phyloP scores from a whole-genome alignment of 768 basidiomycete genomes.

The Rhodotorula babjevae region DNA sequence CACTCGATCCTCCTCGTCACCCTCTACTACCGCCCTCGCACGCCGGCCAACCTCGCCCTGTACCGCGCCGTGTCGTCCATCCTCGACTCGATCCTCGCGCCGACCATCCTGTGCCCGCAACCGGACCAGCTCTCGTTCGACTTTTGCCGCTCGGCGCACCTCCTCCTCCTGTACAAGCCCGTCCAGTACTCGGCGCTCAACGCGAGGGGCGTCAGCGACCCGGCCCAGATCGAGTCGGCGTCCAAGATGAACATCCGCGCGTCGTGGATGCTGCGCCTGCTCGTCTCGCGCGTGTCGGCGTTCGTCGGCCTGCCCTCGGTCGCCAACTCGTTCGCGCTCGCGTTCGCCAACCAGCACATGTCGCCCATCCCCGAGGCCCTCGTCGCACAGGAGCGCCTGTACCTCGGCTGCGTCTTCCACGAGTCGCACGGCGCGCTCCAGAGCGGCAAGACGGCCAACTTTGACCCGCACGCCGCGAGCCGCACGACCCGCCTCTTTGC shows the following conservation, averaged over 20 bases:
- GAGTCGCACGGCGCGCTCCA: slow-evolving; percentile 36
- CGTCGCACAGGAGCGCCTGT: slow-evolving; percentile 28
- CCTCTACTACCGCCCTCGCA: slow-evolving; percentile 35
- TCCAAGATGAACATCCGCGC: slow-evolving; percentile 38
- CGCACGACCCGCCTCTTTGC: slow-evolving; percentile 34
- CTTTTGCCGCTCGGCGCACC: slow-evolving; percentile 29
- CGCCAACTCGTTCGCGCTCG: slow-evolving; percentile 29
- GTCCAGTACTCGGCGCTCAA: slow-evolving; percentile 27
- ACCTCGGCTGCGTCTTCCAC: slow-evolving; percentile 36
- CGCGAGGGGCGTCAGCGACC: slow-evolving; percentile 21
- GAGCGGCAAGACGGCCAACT: slow-evolving; percentile 31
- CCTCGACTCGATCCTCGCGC: slow-evolving; percentile 32
- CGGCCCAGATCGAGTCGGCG: slow-evolving; percentile 19
- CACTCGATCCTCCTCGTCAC: slow-evolving; percentile 36
- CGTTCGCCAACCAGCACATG: slow-evolving; percentile 28
- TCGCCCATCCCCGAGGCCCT: slow-evolving; percentile 16
- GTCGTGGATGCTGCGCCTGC: slow-evolving; percentile 28
- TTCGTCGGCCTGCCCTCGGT: slow-evolving; percentile 29
- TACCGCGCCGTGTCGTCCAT: slow-evolving; percentile 31
- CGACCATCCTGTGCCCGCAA: slow-evolving; percentile 36
- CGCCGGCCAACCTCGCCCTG: slow-evolving; percentile 10
- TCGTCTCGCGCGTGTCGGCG: slow-evolving; percentile 16
- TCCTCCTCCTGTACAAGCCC: slow-evolving; percentile 36
- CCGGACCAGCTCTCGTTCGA: slow-evolving; percentile 32
- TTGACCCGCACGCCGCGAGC: slow-evolving; percentile 24